These are phyloP conservation scores for Carpinus fangiana DNA, from an alignment of 306 rosid genomes.

Conservation along the genomic window DNA sequence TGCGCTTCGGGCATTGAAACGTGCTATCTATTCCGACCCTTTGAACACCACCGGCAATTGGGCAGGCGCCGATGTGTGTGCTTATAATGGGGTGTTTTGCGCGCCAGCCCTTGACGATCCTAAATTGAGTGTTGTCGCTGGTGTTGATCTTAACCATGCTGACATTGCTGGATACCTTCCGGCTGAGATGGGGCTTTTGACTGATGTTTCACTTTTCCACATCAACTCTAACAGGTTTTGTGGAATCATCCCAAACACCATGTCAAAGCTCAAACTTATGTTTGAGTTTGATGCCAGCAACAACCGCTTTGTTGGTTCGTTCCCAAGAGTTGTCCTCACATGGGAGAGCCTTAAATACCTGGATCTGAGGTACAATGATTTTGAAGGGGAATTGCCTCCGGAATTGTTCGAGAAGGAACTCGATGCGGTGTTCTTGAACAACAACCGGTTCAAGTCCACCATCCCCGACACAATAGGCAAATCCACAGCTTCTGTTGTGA, in stretches of 20 bases:
- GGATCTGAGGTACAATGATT: constrained; percentile 49
- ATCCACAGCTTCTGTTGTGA: constrained; percentile 53
- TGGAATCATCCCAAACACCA: constrained; percentile 41
- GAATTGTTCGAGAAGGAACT: constrained; percentile 20
- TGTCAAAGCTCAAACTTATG: constrained; percentile 30
- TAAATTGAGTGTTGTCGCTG: constrained; percentile 40
- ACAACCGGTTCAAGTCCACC: constrained; percentile 34
- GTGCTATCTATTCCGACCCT: constrained; percentile 48
- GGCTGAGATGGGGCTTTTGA: constrained; percentile 35
- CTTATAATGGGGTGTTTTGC: constrained; percentile 54
- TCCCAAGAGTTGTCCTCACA: constrained; percentile 37
- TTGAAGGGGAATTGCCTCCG: constrained; percentile 44
- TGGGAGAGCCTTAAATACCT: constrained; percentile 41
- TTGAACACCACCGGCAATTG: constrained; percentile 31
- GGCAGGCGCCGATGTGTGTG: constrained; percentile 51
- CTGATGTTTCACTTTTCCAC: constrained; percentile 48
- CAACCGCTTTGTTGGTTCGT: constrained; percentile 51
- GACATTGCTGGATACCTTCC: constrained; percentile 51
- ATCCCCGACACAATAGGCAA: constrained; percentile 53
- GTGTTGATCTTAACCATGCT: constrained; percentile 49
- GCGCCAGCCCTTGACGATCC: constrained; percentile 49
- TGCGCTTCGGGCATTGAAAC: constrained; percentile 51
- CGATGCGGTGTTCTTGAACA: constrained; percentile 45
- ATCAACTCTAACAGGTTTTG: constrained; percentile 57
- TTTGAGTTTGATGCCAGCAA: constrained; percentile 55